Base-by-base conservation (phyloP, 257 asterid genomes). In the Ballota nigra region DNA sequence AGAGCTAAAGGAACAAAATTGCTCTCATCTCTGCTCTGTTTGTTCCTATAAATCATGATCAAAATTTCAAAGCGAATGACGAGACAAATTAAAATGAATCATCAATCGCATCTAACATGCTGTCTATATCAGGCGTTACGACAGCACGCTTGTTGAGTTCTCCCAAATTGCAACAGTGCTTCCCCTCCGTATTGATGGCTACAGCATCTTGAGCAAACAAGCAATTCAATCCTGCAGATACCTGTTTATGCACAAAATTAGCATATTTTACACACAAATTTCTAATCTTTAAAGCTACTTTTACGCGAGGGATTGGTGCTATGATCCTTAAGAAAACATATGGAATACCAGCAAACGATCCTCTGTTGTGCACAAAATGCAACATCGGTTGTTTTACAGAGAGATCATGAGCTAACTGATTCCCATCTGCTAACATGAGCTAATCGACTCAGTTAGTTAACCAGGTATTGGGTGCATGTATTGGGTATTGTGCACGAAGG, bases 91-190 rank as follows among this genome's bases (percentile, higher is more conserved):
- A 75, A 76, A 76, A 87, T 22, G 66, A 51, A 74, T 87, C 87
- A 57, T 77, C 52, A 23, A 78, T 66, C 51, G 67, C 38, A 53
- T 79, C 88, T 59, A 90, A 76, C 65, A 91, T 76, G 73, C 78
- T 71, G 74, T 91, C 95, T 19, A 87, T 66, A 56, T 87, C 95
- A 5, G 90, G 98, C 22, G 89, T 85, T 45, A 86, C 28, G 24
- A 84, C 73, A 23, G 84, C 85, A 6, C 92, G 91, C 65, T 77
- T 87, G 64, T 31, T 74, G 77, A 95, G 70, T 74, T 89, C 98
- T 51, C 94, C 96, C 62, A 88, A 4, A 69, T 80, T 80, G 85
- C 88, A 85, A 56, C 87, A 85, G 19, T 69, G 68, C 56, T 81
- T 82, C 33, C 75, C 86, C 64, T 78, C 84, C 6, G 83, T 52